Percentiles rank a stretch among this genome's conserved stretches.
Evolutionary conservation across 2,329 filamentous ascomycete genomes (phyloP).

Genomic region (Byssochlamys sp.): DNA sequence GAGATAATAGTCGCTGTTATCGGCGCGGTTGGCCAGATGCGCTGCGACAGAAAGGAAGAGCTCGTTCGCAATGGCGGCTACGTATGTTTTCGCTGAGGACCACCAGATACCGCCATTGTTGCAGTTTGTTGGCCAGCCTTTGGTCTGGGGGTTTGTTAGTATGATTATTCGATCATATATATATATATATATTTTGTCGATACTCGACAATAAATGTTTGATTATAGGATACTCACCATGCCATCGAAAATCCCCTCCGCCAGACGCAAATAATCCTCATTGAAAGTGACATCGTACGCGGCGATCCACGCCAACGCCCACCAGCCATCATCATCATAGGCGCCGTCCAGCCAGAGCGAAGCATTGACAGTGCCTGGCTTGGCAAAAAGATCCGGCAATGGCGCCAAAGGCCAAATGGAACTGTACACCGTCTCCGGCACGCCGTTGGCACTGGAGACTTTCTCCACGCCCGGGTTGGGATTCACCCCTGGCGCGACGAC

Average conservation of each 20-base stretch:
- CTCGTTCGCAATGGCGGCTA: conserved; percentile 49
- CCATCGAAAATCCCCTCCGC: conserved; percentile 43
- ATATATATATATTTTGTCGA: too few relatives aligned
- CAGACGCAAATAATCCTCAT: conserved; percentile 36
- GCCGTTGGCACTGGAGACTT: conserved; percentile 4
- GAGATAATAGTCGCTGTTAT: conserved; percentile 31
- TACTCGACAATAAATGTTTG: too few relatives aligned
- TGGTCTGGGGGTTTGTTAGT: conserved; percentile 13
- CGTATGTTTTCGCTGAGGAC: conserved; percentile 36
- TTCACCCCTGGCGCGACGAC: conserved; percentile 13
- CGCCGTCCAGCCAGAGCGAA: conserved; percentile 17
- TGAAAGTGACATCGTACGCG: conserved; percentile 44
- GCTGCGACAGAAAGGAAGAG: conserved; percentile 48
- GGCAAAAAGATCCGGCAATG: background rate
- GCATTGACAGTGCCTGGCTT: conserved; percentile 9
- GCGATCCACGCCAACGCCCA: conserved; percentile 47
- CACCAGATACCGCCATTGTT: conserved; percentile 42
- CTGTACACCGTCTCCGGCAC: background rate
- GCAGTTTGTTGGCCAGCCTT: conserved; percentile 35
- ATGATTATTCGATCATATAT: background rate
- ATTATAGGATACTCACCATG: conserved; percentile 21
- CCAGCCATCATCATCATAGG: conserved; percentile 47
- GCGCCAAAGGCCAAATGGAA: background rate
- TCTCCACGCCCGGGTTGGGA: conserved; percentile 10
- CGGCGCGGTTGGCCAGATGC: conserved; percentile 44